A percentile compares a stretch with the other conserved stretches of the same genome.
Conservation (phyloP, 2,329 filamentous ascomycete genomes). For the Arthrobotrys conoides region DNA sequence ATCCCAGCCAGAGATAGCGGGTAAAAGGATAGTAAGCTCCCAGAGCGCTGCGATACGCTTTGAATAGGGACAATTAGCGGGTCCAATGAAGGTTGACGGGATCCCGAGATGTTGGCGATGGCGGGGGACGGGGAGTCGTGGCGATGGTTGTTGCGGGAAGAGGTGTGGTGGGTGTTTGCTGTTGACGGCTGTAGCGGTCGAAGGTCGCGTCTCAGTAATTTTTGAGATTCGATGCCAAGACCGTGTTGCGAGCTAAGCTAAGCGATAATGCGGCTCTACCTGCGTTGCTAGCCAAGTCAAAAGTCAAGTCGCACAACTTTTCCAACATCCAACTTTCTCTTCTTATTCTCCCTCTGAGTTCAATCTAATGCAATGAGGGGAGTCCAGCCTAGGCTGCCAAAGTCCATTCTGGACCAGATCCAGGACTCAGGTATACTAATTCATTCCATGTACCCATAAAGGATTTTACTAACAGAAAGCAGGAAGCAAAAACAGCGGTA, state of each 20-base stretch:
- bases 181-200: conserved; percentile 9
- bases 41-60: not conserved
- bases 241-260: conserved; percentile 21
- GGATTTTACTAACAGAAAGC: conserved; percentile 3
- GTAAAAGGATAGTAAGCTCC: not conserved
- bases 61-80: not conserved
- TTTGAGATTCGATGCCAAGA: conserved; percentile 40
- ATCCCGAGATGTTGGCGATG: not conserved
- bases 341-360: not conserved
- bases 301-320: conserved; percentile 5
- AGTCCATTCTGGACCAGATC: conserved; percentile 57
- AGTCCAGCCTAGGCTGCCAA: conserved; percentile 42
- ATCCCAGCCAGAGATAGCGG: not conserved
- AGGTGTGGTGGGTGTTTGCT: conserved; percentile 15
- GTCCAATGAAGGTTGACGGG: too few relatives aligned
- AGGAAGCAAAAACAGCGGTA: conserved; percentile 61
- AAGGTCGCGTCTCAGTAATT: conserved; percentile 25
- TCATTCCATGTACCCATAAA: not conserved
- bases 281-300: too few relatives aligned
- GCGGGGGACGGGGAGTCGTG: not conserved
- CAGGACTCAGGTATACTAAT: conserved; percentile 35
- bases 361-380: conserved; percentile 29
- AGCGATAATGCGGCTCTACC: conserved; percentile 35
- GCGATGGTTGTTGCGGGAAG: conserved; percentile 11
- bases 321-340: conserved; percentile 3